Conservation (phyloP, 2,329 filamentous ascomycete genomes). For the Beauveria sp. region DNA sequence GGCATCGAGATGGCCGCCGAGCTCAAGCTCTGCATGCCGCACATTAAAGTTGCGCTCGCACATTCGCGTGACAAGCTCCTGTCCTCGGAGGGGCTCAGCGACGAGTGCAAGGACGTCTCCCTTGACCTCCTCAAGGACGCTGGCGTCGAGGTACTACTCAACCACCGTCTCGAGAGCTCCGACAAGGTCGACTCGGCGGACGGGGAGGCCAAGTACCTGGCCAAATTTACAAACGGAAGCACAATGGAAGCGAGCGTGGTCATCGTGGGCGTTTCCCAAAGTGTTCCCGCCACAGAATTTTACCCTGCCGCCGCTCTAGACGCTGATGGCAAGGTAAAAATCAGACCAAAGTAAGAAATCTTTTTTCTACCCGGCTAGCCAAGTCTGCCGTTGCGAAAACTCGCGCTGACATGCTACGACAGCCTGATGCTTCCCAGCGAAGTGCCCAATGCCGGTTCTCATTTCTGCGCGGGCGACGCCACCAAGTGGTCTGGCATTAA, state of each 20-base stretch:
- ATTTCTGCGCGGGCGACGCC: slow-evolving; percentile 67
- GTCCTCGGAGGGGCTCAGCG: slow-evolving; percentile 64
- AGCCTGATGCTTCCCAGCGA: slow-evolving; percentile 47
- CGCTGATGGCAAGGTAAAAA: slow-evolving; percentile 57
- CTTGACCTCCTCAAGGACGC: slow-evolving; percentile 50
- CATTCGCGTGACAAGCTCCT: slow-evolving; percentile 65
- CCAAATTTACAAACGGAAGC: slow-evolving; percentile 53
- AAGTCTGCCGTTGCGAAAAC: too few relatives aligned
- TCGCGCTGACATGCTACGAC: not conserved
- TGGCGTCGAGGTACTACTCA: slow-evolving; percentile 59
- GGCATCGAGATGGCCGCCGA: slow-evolving; percentile 78
- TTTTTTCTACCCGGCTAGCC: too few relatives aligned
- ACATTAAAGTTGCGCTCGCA: slow-evolving; percentile 59
- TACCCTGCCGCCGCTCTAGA: slow-evolving; percentile 52
- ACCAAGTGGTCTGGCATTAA: slow-evolving; percentile 71
- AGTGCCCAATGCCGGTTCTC: slow-evolving; percentile 48
- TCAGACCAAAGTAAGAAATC: slow-evolving; percentile 42
- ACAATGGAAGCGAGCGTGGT: slow-evolving; percentile 55
- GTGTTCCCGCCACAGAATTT: slow-evolving; percentile 54
- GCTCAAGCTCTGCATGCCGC: slow-evolving; percentile 59
- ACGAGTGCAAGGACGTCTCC: slow-evolving; percentile 58
- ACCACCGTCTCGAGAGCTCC: slow-evolving; percentile 46
- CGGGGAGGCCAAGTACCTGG: slow-evolving; percentile 32
- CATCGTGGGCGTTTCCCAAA: slow-evolving; percentile 60
- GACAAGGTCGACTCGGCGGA: slow-evolving; percentile 37